Evolutionary conservation across 768 basidiomycete species (phyloP), one percentile per base, ranked within the genome.

Genomic region (Tylopilus balloui): DNA sequence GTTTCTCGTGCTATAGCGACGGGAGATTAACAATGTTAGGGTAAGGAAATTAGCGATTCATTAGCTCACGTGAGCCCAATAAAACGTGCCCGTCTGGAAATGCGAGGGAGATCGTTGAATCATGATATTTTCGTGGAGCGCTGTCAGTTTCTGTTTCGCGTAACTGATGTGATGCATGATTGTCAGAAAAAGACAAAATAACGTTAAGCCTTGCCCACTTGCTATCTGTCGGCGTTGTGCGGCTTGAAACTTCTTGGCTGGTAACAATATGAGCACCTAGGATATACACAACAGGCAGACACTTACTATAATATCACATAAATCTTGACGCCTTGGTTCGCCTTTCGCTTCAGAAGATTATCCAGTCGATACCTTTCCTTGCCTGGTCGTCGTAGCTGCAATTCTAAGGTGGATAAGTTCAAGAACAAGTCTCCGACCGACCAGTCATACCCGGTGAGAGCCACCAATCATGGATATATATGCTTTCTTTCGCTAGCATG

Each of bases 401-500:
- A 69, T 65, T 96, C 88, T 85, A 57, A n/a, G 46, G 38, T 19
- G 34, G 14, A 27, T 38, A 23, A 57, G 45, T 14, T 6, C 20
- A 9, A 20, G 45, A 42, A 21, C 13, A 27, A 42, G 19, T n/a
- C 29, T 35, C 29, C 1, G 11, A 45, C 21, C 25, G n/a, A 32
- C 7, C 11, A 27, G 25, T 59, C 61, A 45, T 62, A 89, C 89
- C 86, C 4, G 91, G 92, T 21, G 91, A 91, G 20, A 93, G 72
- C 96, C 95, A 98, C 95, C 95, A 97, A 68, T 95, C 95, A 63
- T 98, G 96, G 31, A 97, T 96, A 63, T 92, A 94, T 47, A 96
- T 92, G 38, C 71, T 77, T 59, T 92, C 86, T 64, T 84, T 86
- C 1, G 95, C 95, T 57, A 96, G 77, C 21, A 89, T 74, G 40